Evolutionary conservation across 768 basidiomycete species (phyloP).

Genomic region (Macrolepiota dolichaula): DNA sequence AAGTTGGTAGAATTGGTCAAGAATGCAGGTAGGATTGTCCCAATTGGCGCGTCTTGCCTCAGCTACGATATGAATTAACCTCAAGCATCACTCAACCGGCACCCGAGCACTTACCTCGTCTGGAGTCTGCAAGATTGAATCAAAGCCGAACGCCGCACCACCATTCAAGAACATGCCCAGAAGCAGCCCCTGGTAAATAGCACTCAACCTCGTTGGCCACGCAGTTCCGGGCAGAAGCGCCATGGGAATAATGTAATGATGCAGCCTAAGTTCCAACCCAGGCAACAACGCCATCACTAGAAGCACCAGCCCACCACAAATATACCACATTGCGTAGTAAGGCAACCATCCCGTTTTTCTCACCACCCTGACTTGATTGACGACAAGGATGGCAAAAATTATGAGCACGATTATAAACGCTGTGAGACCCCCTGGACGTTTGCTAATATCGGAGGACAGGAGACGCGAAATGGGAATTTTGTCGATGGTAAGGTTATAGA

Average conservation of each 20-base stretch:
- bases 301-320: slow-evolving; percentile 59
- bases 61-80: slow-evolving; percentile 39
- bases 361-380: slow-evolving; percentile 81
- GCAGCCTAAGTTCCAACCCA: slow-evolving; percentile 64
- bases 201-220: slow-evolving; percentile 77
- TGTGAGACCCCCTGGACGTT: slow-evolving; percentile 63
- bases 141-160: slow-evolving; percentile 76
- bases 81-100: background rate
- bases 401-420: slow-evolving; percentile 68
- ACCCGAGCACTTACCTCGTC: slow-evolving; percentile 47
- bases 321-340: slow-evolving; percentile 73
- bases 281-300: slow-evolving; percentile 69
- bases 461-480: slow-evolving; percentile 76
- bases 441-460: slow-evolving; percentile 61
- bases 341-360: slow-evolving; percentile 84
- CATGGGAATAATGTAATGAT: slow-evolving; percentile 82
- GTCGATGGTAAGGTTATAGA: slow-evolving; percentile 69
- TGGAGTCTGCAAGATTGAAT: slow-evolving; percentile 73
- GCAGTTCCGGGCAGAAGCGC: slow-evolving; percentile 73
- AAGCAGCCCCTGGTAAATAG: slow-evolving; percentile 77
- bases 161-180: slow-evolving; percentile 83
- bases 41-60: slow-evolving; percentile 65
- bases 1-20: slow-evolving; percentile 72
- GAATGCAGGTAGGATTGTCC: slow-evolving; percentile 68
- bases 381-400: slow-evolving; percentile 51